These are phyloP conservation scores for Fusarium agapanthi DNA, from an alignment of 2,329 filamentous ascomycete species.

Conservation along the genomic window DNA sequence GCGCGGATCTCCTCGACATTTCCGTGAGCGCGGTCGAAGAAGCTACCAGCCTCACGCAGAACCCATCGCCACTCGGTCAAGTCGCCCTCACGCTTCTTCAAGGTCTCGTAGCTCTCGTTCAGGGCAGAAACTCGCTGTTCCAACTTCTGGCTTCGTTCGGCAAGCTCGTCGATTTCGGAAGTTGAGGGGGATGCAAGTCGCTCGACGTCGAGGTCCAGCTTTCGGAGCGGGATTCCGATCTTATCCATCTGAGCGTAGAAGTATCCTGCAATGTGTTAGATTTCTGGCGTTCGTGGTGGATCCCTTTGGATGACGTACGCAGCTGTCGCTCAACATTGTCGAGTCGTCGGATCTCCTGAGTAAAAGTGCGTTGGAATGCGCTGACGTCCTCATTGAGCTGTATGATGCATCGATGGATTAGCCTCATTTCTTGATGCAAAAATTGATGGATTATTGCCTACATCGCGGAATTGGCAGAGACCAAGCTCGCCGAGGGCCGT, in stretches of 20 bases:
- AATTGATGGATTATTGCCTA: constrained; percentile 57
- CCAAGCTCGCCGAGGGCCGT: constrained; percentile 96
- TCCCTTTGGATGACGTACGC: constrained; percentile 66
- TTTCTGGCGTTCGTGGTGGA: not conserved
- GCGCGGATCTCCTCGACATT: constrained; percentile 96
- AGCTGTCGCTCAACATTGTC: constrained; percentile 99
- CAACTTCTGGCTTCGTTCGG: constrained; percentile 89
- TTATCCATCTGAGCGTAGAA: constrained; percentile 98
- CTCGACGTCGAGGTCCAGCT: constrained; percentile 89
- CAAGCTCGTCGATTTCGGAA: constrained; percentile 94
- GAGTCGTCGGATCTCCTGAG: constrained; percentile 94
- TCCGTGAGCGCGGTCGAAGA: constrained; percentile 95
- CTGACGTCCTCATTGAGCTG: constrained; percentile 93
- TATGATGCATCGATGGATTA: constrained; percentile 20
- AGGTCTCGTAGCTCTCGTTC: constrained; percentile 97
- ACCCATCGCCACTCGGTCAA: constrained; percentile 99
- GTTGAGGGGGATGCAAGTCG: constrained; percentile 88
- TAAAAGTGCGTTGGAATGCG: constrained; percentile 97
- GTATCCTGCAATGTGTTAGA: constrained; percentile 71
- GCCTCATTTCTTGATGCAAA: constrained; percentile 10
- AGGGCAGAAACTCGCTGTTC: constrained; percentile 91
- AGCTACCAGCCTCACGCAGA: constrained; percentile 91
- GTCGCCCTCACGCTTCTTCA: constrained; percentile 98
- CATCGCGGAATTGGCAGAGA: constrained; percentile 96
- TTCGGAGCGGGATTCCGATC: constrained; percentile 82